Evolutionary conservation across 805 yeast species (phyloP), one percentile per base, ranked within the genome.

Genomic region (Starmerella etchellsii): DNA sequence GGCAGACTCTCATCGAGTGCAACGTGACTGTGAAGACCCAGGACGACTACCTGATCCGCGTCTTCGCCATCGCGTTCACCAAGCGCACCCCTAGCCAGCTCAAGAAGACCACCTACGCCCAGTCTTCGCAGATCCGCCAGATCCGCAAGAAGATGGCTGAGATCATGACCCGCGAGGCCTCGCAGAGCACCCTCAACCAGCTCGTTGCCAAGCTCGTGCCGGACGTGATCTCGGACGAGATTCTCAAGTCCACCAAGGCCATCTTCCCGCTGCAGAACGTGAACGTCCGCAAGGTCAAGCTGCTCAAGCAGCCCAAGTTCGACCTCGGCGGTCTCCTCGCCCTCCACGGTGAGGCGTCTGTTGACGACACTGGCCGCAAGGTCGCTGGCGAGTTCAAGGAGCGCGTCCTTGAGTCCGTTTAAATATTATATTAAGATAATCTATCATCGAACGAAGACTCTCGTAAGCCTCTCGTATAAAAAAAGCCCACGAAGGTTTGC

Each of bases 1-100:
- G 96, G 96, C 97, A 87, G 76, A 78, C 95, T 55, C 75, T 88
- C 69, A 93, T 87, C 59, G 97, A 87, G 76, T 93, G 94, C 64
- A 83, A 84, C 68, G 96, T 87, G 60, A 85, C 97, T 59, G 96
- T 85, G 64, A 87, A 87, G 81, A 87, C 97, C 63, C 66, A 95
- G 56, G 97, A 87, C 66, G 97, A 88, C 69, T 87, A 87, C 82
- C 83, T 82, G 62, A 74, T 88, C 67, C 84, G 97, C 73, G 75
- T 87, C 57, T 87, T 87, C 68, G 91, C 88, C 67, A 84, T 88
- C 73, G 97, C 94, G 54, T 87, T 87, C 94, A 88, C 97, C 74
- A 85, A 81, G 79, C 83, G 94, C 71, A 87, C 81, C 69, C 78
- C 85, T 59, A 84, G 82, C 80, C 97, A 87, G 73, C 76, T 87